Evolutionary conservation across 2,329 filamentous ascomycete species (phyloP), one percentile per base, ranked within the genome.

Genomic region (Aspergillus puulaauensis): DNA sequence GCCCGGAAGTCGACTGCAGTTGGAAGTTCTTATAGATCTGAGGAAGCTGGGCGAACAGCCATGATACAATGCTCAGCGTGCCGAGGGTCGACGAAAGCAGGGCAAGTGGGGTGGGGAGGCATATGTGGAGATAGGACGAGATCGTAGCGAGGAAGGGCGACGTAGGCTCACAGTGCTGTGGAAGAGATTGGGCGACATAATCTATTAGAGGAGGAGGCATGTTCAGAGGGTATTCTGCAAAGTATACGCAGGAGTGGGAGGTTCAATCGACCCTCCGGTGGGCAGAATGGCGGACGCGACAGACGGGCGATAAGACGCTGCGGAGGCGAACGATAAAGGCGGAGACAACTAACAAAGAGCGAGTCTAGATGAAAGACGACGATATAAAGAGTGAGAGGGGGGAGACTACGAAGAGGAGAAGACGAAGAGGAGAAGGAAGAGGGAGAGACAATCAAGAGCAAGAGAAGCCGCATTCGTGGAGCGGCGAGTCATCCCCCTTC

Each of bases 21-120:
- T 79, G 78, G 68, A 85, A 84, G 68, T 89, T 89, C 75, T 88
- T 88, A 75, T 84, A 86, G 61, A 89, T 87, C 66, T 89, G 86
- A 2, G 86, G 86, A 27, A 89, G 75, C 70, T 89, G 86, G 12
- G 86, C 86, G 68, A 88, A 89, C 2, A 89, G 79, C 86, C 86
- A 89, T 44, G 86, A 83, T 51, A 86, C 64, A 59, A 89, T 89
- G 66, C 85, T 88, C 59, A 86, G 74, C 0, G 79, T 80, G 19
- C 86, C 86, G 53, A 88, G 77, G 3, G 81, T 61, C 6, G 83
- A 85, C 21, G 86, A 89, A 57, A 86, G 61, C 58, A 88, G 79
- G 21, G 85, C 85, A 54, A 88, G 79, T 54, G 82, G 81, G 17
- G 85, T 87, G 12, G 86, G 86, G 45, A 89, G 75, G 73, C 86